Base-by-base conservation (phyloP, 768 basidiomycete genomes). In the Asterophora lycoperdoides region DNA sequence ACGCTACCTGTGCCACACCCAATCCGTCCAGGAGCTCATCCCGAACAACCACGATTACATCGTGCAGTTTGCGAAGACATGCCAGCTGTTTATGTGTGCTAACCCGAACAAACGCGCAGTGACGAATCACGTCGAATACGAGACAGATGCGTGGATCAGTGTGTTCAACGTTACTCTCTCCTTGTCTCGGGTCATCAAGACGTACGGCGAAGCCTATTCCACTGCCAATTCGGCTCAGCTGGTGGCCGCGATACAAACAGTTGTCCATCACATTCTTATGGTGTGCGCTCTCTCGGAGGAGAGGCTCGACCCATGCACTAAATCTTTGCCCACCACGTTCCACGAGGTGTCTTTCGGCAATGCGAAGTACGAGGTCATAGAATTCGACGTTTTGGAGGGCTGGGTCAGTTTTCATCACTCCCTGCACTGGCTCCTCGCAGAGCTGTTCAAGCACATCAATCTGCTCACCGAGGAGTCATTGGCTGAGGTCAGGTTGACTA, bases 151-250 rank as follows among this genome's bases (percentile, higher is more conserved):
- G 15, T 96, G 94, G 95, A 91, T 96, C 53, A 89, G 86, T 58
- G 91, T 96, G 11, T 98, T 98, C 68, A 93, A 94, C 57, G 87
- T 97, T 18, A 93, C 93, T 5, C 79, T 95, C 8, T 93, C 91
- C 29, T 69, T 99, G 19, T 87, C 89, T 5, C 83, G 92, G 37
- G 82, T 92, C 34, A 89, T 91, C 71, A 89, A 92, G 61, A 85
- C 86, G 1, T 90, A 92, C 52, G 94, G 93, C 5, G 89, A 89
- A 56, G 86, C 89, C 0, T 95, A 86, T 61, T 67, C 75, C n/a
- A 71, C 72, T 41, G 74, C 81, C 1, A 74, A 73, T 0, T 66
- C 77, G 0, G 70, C 76, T 2, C 79, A 87, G 53, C 75, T 93
- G 14, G 69, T 85, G 30, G 64, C 68, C 4, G 86, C 87, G 10